Base-by-base conservation (phyloP, 1,139 yeast genomes). In the Kodamaea alishanica region DNA sequence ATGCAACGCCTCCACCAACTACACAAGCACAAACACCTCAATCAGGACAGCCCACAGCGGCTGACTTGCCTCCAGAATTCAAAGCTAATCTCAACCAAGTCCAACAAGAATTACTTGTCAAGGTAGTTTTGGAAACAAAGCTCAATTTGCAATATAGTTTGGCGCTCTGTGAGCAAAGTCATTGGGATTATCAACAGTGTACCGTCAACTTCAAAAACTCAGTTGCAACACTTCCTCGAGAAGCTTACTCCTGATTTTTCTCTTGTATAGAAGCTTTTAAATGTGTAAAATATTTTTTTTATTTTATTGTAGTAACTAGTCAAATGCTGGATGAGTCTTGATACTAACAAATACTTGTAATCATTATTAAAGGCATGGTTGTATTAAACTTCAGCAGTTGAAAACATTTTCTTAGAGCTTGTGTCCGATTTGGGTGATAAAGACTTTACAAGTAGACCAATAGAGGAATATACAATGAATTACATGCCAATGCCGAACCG, bases 91-190 rank as follows among this genome's bases (percentile, higher is more conserved):
- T 85, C 37, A 70, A 60, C 31, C 73, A 76, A 0, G 59, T 64
- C 1, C 95, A 88, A 56, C 80, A 83, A 47, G 84, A 81, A 45
- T 63, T 87, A 7, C 71, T 87, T 22, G 74, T 77, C 23, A 81
- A 76, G 51, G 66, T 92, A 24, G 76, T 84, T 61, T 61, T 75
- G 34, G 89, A 85, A 48, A 92, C 97, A 0, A 79, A 81, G 40
- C 67, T 92, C 48, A 89, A 78, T 50, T 70, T 86, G 23, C 85
- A 85, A 51, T 92, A 81, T 58, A 87, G 94, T 1, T 65, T 81
- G 27, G 79, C 90, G 88, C 74, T 94, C 37, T 84, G 92, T 39
- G 90, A 89, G 55, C 96, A 89, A 59, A 88, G 96, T 52, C 74
- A 78, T 40, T 90, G 95, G 90, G 84, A 87, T 60, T 81, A 78